These are phyloP conservation scores for Saccharomycopsis sp. DNA, from an alignment of 805 yeast genomes.

Conservation along the genomic window DNA sequence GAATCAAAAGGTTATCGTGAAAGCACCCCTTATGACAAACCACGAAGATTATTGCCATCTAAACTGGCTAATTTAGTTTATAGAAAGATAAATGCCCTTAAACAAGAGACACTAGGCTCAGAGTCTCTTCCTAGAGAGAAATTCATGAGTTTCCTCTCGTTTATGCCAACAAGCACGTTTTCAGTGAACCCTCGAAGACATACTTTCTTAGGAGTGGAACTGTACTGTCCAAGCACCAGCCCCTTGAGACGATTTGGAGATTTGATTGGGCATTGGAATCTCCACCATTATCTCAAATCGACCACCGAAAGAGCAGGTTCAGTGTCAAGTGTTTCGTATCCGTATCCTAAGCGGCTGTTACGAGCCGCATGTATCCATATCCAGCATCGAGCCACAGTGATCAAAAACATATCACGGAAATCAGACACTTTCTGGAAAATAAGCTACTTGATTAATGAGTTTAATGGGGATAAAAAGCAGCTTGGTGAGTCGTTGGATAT, in stretches of 20 bases:
- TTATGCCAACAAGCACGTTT: constrained; percentile 48
- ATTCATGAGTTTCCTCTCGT: constrained; percentile 38
- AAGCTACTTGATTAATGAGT: constrained; percentile 26
- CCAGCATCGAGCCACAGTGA: constrained; percentile 35
- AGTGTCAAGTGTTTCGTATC: constrained; percentile 7
- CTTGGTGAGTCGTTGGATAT: constrained; percentile 7
- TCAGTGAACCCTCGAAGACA: constrained; percentile 44
- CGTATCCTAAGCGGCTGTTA: constrained; percentile 32
- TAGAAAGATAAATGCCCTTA: neutral
- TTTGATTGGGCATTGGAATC: constrained; percentile 71
- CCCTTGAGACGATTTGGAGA: constrained; percentile 85
- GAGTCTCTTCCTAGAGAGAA: constrained; percentile 22
- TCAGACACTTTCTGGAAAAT: constrained; percentile 29
- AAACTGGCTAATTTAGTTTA: neutral
- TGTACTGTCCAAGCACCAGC: constrained; percentile 75
- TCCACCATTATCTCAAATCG: constrained; percentile 38
- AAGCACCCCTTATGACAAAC: neutral
- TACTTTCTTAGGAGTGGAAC: constrained; percentile 52
- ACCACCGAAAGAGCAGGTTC: neutral
- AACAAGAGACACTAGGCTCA: neutral
- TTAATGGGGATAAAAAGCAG: constrained; percentile 10
- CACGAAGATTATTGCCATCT: neutral
- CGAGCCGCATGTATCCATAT: constrained; percentile 37
- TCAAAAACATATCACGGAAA: constrained; percentile 26
- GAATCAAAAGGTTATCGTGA: constrained; percentile 21